Evolutionary conservation across 208 protist species (phyloP), one percentile per base, ranked within the genome.

Genomic region (Crithidia fasciculata): DNA sequence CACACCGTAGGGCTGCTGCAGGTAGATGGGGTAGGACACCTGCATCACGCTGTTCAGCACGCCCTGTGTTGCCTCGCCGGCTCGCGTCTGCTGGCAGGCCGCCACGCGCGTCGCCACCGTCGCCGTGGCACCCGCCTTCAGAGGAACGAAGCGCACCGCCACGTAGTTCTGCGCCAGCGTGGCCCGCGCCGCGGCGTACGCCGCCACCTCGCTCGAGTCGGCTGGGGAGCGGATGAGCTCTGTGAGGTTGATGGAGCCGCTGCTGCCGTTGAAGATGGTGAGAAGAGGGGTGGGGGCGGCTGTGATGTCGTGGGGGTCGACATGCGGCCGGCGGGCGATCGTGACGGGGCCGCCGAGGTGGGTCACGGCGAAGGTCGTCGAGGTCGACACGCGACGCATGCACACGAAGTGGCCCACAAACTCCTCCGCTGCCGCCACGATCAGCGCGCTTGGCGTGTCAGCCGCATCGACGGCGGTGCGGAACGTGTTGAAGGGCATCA

Each of bases 201-300:
- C 69, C 10, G 44, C 63, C 50, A 61, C 36, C 56, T 85, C 78
- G 8, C 44, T 68, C 36, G n/a, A 43, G 40, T 54, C 44, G 9
- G 49, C 36, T 10, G 73, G 56, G 0, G 59, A 45, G 5, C 67
- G 66, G 37, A 86, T 59, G 63, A 86, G 86, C 54, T 84, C 74
- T 8, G 44, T 39, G 50, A 89, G 44, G 43, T 44, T 57, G 15
- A 89, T 40, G 18, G 50, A 49, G 12, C 85, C 85, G 56, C 59
- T 77, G 78, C 84, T 89, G 54, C 85, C 85, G 52, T 84, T 84
- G 67, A 89, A 84, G 49, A 89, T 69, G 16, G 80, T 85, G 49
- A 88, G 56, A 9, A 74, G 16, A 0, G 59, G 57, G 49, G 13
- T 55, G 8, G 59, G 36, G 13, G 40, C 44, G n/a, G 58, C n/a